Conservation (phyloP, 2,329 filamentous ascomycete species). For the Trichophyton equinum region DNA sequence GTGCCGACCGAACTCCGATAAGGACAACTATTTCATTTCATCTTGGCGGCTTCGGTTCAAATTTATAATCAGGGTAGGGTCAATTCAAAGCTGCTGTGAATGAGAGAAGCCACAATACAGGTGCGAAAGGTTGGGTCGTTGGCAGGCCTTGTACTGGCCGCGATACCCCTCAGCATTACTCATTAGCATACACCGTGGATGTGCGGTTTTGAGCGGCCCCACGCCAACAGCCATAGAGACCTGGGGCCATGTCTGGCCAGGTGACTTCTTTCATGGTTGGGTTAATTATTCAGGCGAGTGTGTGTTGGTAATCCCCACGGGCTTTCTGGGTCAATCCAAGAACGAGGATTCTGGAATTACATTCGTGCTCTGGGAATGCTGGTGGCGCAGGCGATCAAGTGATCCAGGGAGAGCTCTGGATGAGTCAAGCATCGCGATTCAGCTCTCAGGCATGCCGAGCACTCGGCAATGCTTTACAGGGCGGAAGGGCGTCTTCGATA, state of each 20-base stretch:
- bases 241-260: conserved; percentile 1
- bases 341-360: background rate
- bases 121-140: background rate
- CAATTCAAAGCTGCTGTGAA: background rate
- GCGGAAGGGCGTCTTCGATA: background rate
- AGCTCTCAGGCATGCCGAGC: too few relatives aligned
- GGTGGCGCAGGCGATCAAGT: too few relatives aligned
- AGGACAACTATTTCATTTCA: background rate
- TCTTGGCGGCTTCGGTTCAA: background rate
- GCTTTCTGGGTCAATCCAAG: background rate
- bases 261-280: background rate
- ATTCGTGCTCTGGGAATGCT: too few relatives aligned
- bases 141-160: background rate
- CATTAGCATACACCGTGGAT: background rate
- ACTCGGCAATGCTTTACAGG: background rate
- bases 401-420: too few relatives aligned
- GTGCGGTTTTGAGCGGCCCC: background rate
- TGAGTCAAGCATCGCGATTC: too few relatives aligned
- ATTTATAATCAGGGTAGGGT: background rate
- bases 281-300: background rate
- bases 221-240: background rate
- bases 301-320: background rate
- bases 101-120: background rate
- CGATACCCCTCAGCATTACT: background rate
- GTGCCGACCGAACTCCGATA: background rate